Conservation (phyloP, 176 grass and related monocot genomes). For the Dendrocalamus sinicus region DNA sequence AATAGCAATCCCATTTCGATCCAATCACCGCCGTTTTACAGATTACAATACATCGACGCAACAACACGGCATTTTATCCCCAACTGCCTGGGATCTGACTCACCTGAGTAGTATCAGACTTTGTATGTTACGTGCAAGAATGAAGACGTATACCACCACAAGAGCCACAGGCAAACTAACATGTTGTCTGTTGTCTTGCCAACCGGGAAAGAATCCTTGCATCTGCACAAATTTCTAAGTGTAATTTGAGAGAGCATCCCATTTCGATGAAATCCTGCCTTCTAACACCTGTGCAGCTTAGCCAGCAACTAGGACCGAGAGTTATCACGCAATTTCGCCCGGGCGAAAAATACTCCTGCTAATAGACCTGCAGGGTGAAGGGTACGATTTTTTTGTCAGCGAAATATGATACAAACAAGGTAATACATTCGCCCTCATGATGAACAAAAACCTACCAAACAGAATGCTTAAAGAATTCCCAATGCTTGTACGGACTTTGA, state of each 20-base stretch:
- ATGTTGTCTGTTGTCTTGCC: conserved; percentile 39
- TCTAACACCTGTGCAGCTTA: conserved; percentile 31
- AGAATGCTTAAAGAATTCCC: conserved; percentile 80
- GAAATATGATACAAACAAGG: neutral
- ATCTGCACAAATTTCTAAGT: conserved; percentile 43
- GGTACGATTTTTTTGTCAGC: neutral
- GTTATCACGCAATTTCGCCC: conserved; percentile 70
- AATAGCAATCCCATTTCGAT: neutral
- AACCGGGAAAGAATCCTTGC: conserved; percentile 33
- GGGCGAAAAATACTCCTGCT: conserved; percentile 86
- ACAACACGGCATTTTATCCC: neutral
- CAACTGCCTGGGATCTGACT: neutral
- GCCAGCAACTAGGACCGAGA: conserved; percentile 38
- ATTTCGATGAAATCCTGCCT: neutral
- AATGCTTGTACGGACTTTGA: conserved; percentile 84
- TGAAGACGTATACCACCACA: conserved; percentile 48
- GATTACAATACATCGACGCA: neutral
- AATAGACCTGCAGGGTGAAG: conserved; percentile 59
- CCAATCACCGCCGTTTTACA: neutral
- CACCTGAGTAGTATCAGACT: neutral
- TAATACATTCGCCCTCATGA: neutral
- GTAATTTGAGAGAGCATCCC: conserved; percentile 1
- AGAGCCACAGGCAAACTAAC: conserved; percentile 20
- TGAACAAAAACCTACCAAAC: conserved; percentile 64
- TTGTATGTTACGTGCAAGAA: conserved; percentile 44